These are phyloP conservation scores for Capsicum pubescens DNA, from an alignment of 257 asterid species.

Conservation along the genomic window DNA sequence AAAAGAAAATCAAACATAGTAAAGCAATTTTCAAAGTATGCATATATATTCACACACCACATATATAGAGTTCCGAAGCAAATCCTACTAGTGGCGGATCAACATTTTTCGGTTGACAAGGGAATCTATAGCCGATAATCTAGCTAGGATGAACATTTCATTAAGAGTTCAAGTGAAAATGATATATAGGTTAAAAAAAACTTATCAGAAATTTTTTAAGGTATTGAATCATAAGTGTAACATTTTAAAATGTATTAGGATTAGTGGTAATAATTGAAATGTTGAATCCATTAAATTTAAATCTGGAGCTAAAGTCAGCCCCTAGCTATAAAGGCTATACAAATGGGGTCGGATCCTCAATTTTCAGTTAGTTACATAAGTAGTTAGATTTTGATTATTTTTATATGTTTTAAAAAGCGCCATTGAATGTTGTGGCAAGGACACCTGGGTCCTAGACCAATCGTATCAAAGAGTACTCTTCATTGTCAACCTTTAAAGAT, in stretches of 20 bases:
- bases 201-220: too few species aligned
- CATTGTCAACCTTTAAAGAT: background rate
- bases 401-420: background rate
- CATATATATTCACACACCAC: background rate
- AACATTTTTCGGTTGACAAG: too few species aligned
- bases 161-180: too few species aligned
- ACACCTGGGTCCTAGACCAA: background rate
- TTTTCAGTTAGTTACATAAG: background rate
- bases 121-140: too few species aligned
- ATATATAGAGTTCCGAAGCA: too few species aligned
- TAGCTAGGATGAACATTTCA: too few species aligned
- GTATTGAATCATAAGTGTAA: too few species aligned
- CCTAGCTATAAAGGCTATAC: background rate
- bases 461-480: background rate
- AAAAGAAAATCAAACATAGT: background rate
- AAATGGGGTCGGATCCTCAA: background rate
- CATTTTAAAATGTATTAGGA: background rate
- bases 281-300: background rate
- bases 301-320: background rate
- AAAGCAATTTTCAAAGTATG: background rate
- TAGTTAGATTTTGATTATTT: background rate
- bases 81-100: too few species aligned
- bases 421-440: background rate
- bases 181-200: too few species aligned
- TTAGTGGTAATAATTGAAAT: background rate